Conservation (phyloP, 139 green algal genomes). For the Chlamydomonas sphaeroides region DNA sequence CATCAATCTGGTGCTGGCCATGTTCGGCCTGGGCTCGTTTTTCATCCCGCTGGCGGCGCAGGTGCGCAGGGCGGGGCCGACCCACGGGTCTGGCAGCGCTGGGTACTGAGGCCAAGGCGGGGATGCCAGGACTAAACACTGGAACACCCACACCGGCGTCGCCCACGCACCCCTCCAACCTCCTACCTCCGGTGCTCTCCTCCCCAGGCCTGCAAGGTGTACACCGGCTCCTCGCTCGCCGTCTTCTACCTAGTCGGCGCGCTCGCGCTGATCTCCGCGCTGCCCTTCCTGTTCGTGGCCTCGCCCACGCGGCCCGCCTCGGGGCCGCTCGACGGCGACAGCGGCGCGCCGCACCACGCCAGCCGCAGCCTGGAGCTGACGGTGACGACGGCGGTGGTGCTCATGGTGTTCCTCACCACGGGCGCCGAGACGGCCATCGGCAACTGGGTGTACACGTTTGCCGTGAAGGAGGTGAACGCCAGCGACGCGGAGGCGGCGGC, state of each 20-base stretch:
- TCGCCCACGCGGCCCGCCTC: constrained; percentile 30
- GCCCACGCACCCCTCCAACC: no score
- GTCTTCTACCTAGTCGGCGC: constrained; percentile 49
- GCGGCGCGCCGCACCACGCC: constrained; percentile 12
- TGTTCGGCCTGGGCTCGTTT: constrained; percentile 62
- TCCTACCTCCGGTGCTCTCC: no score
- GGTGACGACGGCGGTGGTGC: constrained; percentile 27
- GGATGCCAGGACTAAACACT: no score
- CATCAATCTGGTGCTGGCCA: constrained; percentile 61
- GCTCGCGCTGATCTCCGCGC: constrained; percentile 22
- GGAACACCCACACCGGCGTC: no score
- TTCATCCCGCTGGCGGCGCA: constrained; percentile 56
- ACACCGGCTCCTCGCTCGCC: constrained; percentile 23
- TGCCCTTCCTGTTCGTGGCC: constrained; percentile 59
- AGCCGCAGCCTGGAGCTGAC: constrained; percentile 29
- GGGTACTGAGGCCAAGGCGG: neutral
- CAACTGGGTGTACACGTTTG: constrained; percentile 59
- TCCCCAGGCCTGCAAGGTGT: constrained; percentile 42
- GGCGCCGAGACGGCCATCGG: constrained; percentile 57
- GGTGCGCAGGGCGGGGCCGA: neutral
- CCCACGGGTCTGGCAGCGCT: neutral
- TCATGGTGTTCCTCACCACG: constrained; percentile 60
- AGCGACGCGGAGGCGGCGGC: constrained; percentile 42
- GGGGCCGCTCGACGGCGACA: neutral
- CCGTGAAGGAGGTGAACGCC: constrained; percentile 22